A percentile compares a stretch with the other conserved stretches of the same genome.
Evolutionary conservation across 2,329 filamentous ascomycete species (phyloP).

Genomic region (Aspergillus eucalypticola): DNA sequence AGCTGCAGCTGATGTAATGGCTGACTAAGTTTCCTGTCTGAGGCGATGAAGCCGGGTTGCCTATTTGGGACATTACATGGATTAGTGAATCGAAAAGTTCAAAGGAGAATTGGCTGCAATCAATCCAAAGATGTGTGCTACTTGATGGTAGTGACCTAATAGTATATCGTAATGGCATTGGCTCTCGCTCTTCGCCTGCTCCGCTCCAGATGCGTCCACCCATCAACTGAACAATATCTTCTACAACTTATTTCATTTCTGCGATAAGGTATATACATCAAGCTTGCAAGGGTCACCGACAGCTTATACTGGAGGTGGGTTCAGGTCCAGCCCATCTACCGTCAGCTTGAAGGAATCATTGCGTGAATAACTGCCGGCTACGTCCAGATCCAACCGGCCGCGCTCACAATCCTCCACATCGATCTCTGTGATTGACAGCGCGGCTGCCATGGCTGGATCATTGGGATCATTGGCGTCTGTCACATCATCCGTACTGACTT

Average conservation of each 20-base stretch:
- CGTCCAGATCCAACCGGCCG: conserved; percentile 78
- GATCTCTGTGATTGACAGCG: conserved; percentile 69
- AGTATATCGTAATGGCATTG: too few relatives aligned
- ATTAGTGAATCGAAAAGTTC: too few relatives aligned
- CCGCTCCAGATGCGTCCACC: too few relatives aligned
- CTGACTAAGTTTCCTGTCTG: background rate
- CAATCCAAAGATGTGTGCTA: too few relatives aligned
- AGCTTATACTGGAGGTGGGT: conserved; percentile 53
- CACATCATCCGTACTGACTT: conserved; percentile 47
- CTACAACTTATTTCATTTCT: too few relatives aligned
- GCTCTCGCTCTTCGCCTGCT: too few relatives aligned
- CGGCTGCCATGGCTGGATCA: conserved; percentile 28
- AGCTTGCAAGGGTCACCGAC: background rate
- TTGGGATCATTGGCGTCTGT: conserved; percentile 56
- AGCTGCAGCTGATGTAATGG: background rate
- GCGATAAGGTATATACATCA: too few relatives aligned
- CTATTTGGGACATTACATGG: too few relatives aligned
- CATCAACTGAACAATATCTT: too few relatives aligned
- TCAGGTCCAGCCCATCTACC: conserved; percentile 61
- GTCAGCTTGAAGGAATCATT: conserved; percentile 64
- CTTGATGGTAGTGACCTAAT: too few relatives aligned
- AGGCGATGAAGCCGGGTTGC: background rate
- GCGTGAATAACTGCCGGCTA: conserved; percentile 81
- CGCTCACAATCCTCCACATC: conserved; percentile 87
- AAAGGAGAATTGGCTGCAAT: too few relatives aligned